Base-by-base conservation (phyloP, 2,329 filamentous ascomycete species). In the Trichoderma atrobrunneum region DNA sequence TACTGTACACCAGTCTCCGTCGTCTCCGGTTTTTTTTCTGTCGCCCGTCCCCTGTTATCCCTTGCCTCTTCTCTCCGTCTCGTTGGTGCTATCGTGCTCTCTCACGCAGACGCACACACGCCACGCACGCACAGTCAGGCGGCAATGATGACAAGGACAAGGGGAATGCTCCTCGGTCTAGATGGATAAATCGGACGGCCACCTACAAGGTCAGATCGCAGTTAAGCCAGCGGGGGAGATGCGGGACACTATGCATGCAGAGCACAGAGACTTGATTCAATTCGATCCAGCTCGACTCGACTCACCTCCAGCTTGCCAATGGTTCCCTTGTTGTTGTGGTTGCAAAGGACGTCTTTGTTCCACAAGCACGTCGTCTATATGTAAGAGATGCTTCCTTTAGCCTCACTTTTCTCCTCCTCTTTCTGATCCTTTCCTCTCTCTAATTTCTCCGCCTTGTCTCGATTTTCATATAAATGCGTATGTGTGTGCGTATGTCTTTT, bases 181-280 rank as follows among this genome's bases (percentile, higher is more conserved):
- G 66, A 62, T 36, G 36, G 26, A 34, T 57, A 62, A 62, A 62
- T 62, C 66, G 66, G 57, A 62, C 66, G 24, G 39, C 48, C 39
- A 54, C 66, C 39, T 70, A 59, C 24, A 61, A 68, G 28, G 66
- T 70, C 66, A 70, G 66, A 70, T 70, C 66, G 57, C 39, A 62
- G 57, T 30, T 62, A 32, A 54, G 57, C 39, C 66, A 70, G 66
- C 66, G 66, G 66, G 57, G 66, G 57, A n/a, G 63, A 56, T 30
- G 66, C 61, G 66, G 66, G 66, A 70, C 57, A 54, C 56, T 39
- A 51, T 51, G 57, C 57, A 70, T 70, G 66, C 66, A 70, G 39
- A 62, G 57, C 39, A 43, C 57, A 61, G 56, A 39, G 66, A 54
- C 66, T 70, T 26, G 54, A 34, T 69, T 56, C 18, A 54, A 67